phyloP scores from a whole-genome alignment of 2,329 filamentous ascomycete species.

The Colletotrichum cuscutae region DNA sequence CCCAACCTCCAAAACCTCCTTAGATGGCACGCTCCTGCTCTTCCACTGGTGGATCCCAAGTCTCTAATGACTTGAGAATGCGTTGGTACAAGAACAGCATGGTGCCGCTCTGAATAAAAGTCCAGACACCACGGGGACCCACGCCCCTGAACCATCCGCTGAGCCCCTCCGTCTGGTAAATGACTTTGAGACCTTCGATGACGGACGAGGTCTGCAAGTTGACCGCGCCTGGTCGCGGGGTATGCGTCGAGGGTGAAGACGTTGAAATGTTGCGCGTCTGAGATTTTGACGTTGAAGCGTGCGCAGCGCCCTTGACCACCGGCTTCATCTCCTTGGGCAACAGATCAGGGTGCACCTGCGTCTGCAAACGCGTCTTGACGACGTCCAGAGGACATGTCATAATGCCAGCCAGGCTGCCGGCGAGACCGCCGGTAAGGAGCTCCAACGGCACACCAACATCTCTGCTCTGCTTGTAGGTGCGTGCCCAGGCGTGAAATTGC shows the following conservation, averaged over 20 bases:
- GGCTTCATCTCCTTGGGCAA: slow-evolving; percentile 40
- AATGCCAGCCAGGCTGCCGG: slow-evolving; percentile 91
- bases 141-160: slow-evolving; percentile 95
- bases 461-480: slow-evolving; percentile 78
- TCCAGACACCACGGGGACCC: slow-evolving; percentile 93
- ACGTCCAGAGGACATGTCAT: slow-evolving; percentile 97
- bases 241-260: slow-evolving; percentile 86
- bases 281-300: slow-evolving; percentile 47
- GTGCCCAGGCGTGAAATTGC: slow-evolving; percentile 86
- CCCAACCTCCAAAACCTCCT: slow-evolving; percentile 1
- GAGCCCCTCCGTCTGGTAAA: slow-evolving; percentile 90
- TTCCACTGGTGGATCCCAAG: slow-evolving; percentile 50
- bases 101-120: slow-evolving; percentile 94
- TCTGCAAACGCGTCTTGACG: slow-evolving; percentile 96
- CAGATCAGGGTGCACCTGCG: slow-evolving; percentile 72
- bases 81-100: slow-evolving; percentile 97
- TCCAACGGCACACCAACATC: slow-evolving; percentile 90
- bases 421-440: slow-evolving; percentile 87
- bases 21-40: slow-evolving; percentile 25
- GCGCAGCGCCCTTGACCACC: slow-evolving; percentile 36
- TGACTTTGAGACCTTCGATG: slow-evolving; percentile 82
- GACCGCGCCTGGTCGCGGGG: slow-evolving; percentile 80
- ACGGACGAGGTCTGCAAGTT: slow-evolving; percentile 91
- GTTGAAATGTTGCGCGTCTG: slow-evolving; percentile 86
- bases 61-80: slow-evolving; percentile 80